Conservation (phyloP, 495 filamentous ascomycete genomes). For the Niebla homalea region DNA sequence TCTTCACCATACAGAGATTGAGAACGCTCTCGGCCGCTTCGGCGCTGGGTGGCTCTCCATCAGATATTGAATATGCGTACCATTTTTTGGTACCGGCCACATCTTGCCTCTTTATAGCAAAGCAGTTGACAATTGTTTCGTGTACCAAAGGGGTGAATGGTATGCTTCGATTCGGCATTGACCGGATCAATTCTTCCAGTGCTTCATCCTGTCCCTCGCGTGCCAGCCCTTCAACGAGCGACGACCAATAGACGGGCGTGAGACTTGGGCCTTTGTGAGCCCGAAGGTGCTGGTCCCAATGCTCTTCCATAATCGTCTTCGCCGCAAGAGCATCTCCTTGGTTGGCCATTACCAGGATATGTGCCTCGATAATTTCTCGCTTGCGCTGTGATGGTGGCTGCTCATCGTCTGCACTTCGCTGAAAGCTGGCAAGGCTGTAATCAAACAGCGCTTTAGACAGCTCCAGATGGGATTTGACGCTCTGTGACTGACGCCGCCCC, state of each 20-base stretch:
- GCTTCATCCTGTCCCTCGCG: constrained; percentile 40
- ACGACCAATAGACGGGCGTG: constrained; percentile 37
- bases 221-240: constrained; percentile 53
- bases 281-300: constrained; percentile 18
- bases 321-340: constrained; percentile 50
- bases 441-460: constrained; percentile 44
- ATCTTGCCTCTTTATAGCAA: constrained; percentile 30
- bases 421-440: too few relatives aligned
- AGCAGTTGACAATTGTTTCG: constrained; percentile 38
- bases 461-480: constrained; percentile 26
- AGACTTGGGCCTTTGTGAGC: constrained; percentile 1
- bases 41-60: constrained; percentile 26
- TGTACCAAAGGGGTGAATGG: constrained; percentile 27
- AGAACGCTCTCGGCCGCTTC: constrained; percentile 39
- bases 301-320: constrained; percentile 33
- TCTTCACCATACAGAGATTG: constrained; percentile 41
- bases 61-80: constrained; percentile 47
- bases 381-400: too few relatives aligned
- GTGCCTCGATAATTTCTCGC: constrained; percentile 30
- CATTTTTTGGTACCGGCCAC: constrained; percentile 44
- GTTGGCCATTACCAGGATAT: constrained; percentile 41
- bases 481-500: too few relatives aligned
- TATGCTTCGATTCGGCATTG: constrained; percentile 18
- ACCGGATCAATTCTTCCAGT: constrained; percentile 25
- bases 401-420: too few relatives aligned